Conservation (phyloP, 257 asterid genomes). For the Lycium barbarum region DNA sequence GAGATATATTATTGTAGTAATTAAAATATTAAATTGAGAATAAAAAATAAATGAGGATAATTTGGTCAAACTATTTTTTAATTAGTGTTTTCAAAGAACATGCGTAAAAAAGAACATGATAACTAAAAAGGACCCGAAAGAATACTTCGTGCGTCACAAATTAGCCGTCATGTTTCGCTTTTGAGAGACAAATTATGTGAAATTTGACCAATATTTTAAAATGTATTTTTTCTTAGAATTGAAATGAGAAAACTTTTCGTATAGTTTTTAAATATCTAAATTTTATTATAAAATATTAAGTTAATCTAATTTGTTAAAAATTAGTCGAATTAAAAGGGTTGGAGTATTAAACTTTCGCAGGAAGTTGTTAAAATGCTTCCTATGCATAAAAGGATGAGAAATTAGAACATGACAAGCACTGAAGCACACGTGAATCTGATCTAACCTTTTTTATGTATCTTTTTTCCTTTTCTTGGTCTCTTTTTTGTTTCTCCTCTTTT, state of each 20-base stretch:
- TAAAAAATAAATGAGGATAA: no score
- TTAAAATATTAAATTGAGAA: no score
- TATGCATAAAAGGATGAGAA: background rate
- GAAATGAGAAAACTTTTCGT: background rate
- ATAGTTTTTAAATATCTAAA: background rate
- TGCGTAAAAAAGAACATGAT: background rate
- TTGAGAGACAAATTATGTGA: no score
- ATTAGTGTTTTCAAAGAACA: background rate
- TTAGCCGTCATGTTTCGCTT: background rate
- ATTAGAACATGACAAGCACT: background rate
- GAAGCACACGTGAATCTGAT: background rate
- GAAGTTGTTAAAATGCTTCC: background rate
- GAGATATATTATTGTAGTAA: no score
- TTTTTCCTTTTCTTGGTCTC: background rate
- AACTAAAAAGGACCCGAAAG: background rate
- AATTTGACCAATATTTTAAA: no score
- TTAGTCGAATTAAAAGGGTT: no score
- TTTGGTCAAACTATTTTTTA: background rate
- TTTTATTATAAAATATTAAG: background rate
- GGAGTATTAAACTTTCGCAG: no score
- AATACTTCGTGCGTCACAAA: background rate
- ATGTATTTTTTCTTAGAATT: no score
- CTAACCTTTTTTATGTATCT: background rate
- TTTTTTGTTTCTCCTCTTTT: background rate
- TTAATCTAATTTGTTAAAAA: background rate